These are phyloP conservation scores for Didymella lethalis DNA, from an alignment of 2,329 filamentous ascomycete species.

Conservation along the genomic window DNA sequence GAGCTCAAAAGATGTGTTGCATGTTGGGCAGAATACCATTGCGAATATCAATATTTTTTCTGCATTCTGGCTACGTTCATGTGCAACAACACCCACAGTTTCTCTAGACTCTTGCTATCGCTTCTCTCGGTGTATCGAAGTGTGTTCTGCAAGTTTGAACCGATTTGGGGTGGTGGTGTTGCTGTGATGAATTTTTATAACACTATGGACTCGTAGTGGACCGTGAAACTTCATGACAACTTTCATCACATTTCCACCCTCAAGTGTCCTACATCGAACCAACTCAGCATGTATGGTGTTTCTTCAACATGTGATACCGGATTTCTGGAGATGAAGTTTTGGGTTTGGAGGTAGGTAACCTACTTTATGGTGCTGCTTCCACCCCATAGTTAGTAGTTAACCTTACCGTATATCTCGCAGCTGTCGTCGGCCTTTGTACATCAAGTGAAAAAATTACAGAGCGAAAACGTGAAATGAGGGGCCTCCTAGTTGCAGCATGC, in stretches of 20 bases:
- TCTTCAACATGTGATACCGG: background rate
- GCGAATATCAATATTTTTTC: conserved; percentile 15
- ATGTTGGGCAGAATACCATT: conserved; percentile 29
- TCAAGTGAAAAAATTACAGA: background rate
- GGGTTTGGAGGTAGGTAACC: too few species aligned
- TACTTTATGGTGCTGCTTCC: background rate
- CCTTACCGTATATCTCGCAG: background rate
- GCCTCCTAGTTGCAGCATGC: background rate
- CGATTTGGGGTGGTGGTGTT: background rate
- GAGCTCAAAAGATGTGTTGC: conserved; percentile 32
- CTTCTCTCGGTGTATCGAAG: background rate
- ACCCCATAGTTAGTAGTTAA: background rate
- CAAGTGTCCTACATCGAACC: background rate
- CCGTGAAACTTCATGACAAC: background rate
- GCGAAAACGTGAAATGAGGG: background rate
- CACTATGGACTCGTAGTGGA: background rate
- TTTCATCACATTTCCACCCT: too few species aligned
- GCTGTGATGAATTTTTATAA: background rate
- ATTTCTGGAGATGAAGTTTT: background rate
- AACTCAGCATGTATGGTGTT: background rate
- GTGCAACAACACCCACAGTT: background rate
- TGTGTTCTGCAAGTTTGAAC: background rate
- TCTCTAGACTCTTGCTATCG: background rate
- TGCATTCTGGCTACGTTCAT: background rate
- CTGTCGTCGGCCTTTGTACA: background rate